Evolutionary conservation across 2,329 filamentous ascomycete genomes (phyloP).

Genomic region (Cordyceps fumosorosea): DNA sequence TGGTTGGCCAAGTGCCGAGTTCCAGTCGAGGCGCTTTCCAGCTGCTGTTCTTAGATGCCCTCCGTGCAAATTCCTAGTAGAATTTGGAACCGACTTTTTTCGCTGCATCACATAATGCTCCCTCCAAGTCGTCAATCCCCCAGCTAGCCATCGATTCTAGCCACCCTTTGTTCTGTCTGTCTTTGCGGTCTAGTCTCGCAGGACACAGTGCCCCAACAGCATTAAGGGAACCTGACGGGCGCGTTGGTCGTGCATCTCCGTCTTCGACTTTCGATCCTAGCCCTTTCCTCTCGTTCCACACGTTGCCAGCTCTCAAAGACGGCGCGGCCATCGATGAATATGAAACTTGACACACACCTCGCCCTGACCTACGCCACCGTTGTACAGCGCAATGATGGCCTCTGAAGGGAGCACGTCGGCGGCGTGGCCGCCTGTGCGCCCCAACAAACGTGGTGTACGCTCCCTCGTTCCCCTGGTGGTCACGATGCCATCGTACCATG

Average conservation of each 20-base stretch:
- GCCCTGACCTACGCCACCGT: neutral
- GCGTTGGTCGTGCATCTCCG: neutral
- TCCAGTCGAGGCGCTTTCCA: too few species aligned
- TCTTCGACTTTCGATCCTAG: neutral
- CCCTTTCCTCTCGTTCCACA: neutral
- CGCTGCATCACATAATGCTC: too few species aligned
- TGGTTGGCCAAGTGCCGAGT: too few species aligned
- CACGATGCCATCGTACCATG: neutral
- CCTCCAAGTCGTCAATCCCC: too few species aligned
- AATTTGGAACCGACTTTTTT: too few species aligned
- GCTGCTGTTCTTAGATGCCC: too few species aligned
- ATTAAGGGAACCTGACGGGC: too few species aligned
- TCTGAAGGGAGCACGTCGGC: slow-evolving; percentile 7
- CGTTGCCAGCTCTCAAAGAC: neutral
- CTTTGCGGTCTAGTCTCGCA: too few species aligned
- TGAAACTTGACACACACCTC: neutral
- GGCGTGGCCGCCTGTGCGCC: slow-evolving; percentile 11
- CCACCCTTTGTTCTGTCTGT: too few species aligned
- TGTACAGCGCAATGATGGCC: slow-evolving; percentile 1
- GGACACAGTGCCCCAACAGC: too few species aligned
- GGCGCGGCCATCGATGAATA: neutral
- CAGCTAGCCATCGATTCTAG: too few species aligned
- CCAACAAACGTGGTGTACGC: slow-evolving; percentile 10
- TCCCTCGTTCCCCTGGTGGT: neutral
- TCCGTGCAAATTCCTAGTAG: too few species aligned